Evolutionary conservation across 1,139 yeast genomes (phyloP), one percentile per base, ranked within the genome.

Genomic region (Sugiyamaella grinbergsii): DNA sequence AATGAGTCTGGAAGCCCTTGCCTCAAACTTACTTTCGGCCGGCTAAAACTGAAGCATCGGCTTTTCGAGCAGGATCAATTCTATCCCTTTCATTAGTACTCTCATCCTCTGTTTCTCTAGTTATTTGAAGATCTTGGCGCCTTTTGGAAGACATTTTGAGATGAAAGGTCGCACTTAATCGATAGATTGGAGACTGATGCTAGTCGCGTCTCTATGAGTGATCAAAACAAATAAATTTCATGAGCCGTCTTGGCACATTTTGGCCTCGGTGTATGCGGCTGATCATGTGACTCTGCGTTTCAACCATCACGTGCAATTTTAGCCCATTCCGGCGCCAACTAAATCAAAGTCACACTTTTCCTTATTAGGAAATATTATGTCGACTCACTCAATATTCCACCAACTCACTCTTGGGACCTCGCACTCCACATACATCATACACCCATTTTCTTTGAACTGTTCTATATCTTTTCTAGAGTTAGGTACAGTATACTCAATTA

Each of bases 11-110:
- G n/a, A n/a, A n/a, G n/a, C n/a, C n/a, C n/a, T n/a, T n/a, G n/a
- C n/a, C n/a, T n/a, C n/a, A n/a, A n/a, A 47, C 59, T 6, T 42
- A 52, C 71, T 82, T 85, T 64, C 97, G 75, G 51, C 71, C 77
- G 8, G 93, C 79, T 77, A 89, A 69, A 4, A 81, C 82, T 3
- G 76, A 81, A 1, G 79, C 75, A 5, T 85, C 75, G 0, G 96
- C 95, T 43, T 62, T 58, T 8, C 37, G 51, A 20, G 59, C 61
- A 29, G 73, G 73, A n/a, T 56, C 63, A 23, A 65, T 62, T 15
- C 19, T 34, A 13, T 61, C 59, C n/a, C 64, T 63, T 3, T 55
- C 65, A 22, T 64, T 71, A 20, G 23, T 16, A 10, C 67, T 75
- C 24, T 70, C 78, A 13, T 72, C 79, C 32, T 70, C 75, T 22